Evolutionary conservation across 148 eudicot genomes (phyloP).

Genomic region (Arctostaphylos glauca): DNA sequence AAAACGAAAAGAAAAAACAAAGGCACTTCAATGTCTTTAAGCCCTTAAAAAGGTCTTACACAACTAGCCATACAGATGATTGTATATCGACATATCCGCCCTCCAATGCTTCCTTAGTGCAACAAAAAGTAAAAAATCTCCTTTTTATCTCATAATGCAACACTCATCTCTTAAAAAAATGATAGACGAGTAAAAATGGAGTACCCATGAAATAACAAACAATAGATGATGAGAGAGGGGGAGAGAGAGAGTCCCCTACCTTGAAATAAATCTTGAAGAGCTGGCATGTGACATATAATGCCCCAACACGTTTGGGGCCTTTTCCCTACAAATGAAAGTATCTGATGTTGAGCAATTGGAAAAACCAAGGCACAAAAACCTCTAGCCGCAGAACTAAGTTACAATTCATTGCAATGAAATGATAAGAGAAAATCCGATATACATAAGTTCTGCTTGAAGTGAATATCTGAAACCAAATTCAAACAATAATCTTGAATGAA

Average conservation of each 20-base stretch:
- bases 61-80: not conserved
- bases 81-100: not conserved
- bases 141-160: not conserved
- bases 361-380: slow-evolving; percentile 1
- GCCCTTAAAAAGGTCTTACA: not conserved
- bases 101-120: slow-evolving; percentile 1
- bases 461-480: not conserved
- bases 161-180: not conserved
- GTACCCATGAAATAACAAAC: not conserved
- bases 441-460: not conserved
- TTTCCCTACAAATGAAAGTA: slow-evolving; percentile 62
- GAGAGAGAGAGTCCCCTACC: slow-evolving; percentile 31
- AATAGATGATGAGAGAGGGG: not conserved
- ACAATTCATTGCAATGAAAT: not conserved
- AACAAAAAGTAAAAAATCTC: not conserved
- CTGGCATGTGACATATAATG: slow-evolving; percentile 92
- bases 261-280: slow-evolving; percentile 93
- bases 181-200: not conserved
- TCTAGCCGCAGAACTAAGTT: not conserved
- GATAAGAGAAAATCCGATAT: not conserved
- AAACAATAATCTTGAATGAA: not conserved
- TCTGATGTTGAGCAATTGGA: slow-evolving; percentile 8
- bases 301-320: slow-evolving; percentile 98
- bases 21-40: not conserved
- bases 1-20: not conserved